Conservation (phyloP, 2,329 filamentous ascomycete genomes). For the Dactylellina drechsleri region DNA sequence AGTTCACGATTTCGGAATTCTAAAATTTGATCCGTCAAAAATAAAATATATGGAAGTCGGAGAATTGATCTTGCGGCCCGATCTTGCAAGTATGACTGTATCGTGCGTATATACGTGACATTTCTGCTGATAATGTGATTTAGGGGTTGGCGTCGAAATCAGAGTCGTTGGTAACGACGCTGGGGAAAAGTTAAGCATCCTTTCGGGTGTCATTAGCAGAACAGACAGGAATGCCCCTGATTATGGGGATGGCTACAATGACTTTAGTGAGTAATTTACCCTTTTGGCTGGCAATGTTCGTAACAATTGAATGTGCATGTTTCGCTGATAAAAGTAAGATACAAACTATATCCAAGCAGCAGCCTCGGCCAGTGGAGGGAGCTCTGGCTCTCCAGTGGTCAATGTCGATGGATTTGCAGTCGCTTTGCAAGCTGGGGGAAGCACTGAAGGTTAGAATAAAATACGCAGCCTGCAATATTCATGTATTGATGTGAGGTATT, state of each 20-base stretch:
- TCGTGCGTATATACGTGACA: conserved; percentile 55
- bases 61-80: conserved; percentile 81
- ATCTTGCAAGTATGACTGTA: conserved; percentile 70
- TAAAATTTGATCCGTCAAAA: conserved; percentile 92
- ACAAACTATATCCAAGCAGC: conserved; percentile 97
- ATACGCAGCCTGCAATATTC: neutral
- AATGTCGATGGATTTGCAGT: conserved; percentile 93
- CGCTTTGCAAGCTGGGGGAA: conserved; percentile 90
- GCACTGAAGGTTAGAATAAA: conserved; percentile 75
- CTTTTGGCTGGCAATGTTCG: neutral
- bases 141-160: conserved; percentile 85
- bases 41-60: conserved; percentile 97
- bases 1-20: conserved; percentile 96
- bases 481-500: too few species aligned
- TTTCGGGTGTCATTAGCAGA: conserved; percentile 96
- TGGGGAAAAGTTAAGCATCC: conserved; percentile 95
- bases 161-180: conserved; percentile 98
- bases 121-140: conserved; percentile 20
- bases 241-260: conserved; percentile 96
- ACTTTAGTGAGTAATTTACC: conserved; percentile 76
- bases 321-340: conserved; percentile 61
- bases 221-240: conserved; percentile 96
- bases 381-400: conserved; percentile 97
- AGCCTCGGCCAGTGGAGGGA: conserved; percentile 93
- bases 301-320: neutral